Percentiles rank a stretch among this genome's conserved stretches.
These are phyloP conservation scores for Agastache rugosa DNA, from an alignment of 257 asterid genomes.

Conservation along the genomic window DNA sequence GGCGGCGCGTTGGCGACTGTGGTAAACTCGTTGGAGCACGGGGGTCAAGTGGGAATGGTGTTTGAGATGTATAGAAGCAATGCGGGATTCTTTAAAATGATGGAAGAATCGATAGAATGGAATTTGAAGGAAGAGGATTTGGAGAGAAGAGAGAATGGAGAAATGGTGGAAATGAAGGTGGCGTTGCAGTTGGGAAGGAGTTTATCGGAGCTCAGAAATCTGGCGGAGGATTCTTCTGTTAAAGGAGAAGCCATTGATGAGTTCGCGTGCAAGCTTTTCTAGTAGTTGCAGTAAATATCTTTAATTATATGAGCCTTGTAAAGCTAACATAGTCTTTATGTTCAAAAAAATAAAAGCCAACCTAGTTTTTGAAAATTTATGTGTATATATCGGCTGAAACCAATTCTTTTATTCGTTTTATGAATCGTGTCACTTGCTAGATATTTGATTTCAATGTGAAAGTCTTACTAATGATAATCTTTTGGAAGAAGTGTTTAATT, in stretches of 20 bases:
- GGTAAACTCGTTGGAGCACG: background rate
- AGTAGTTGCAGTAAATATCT: background rate
- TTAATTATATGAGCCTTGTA: too few species aligned
- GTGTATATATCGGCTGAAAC: too few species aligned
- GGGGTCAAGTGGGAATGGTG: conserved; percentile 75
- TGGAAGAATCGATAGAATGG: conserved; percentile 57
- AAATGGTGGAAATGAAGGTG: conserved; percentile 60
- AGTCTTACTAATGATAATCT: too few species aligned
- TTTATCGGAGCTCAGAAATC: conserved; percentile 54
- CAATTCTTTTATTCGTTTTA: too few species aligned
- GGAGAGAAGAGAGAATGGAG: conserved; percentile 60
- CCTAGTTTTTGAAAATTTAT: too few species aligned
- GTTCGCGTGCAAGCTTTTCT: conserved; percentile 72
- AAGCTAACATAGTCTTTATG: too few species aligned
- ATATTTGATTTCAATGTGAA: too few species aligned
- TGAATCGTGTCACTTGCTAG: too few species aligned
- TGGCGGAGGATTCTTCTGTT: conserved; percentile 36
- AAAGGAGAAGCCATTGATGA: conserved; percentile 39
- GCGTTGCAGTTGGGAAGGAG: conserved; percentile 71
- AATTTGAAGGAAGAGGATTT: conserved; percentile 45
- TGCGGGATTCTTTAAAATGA: conserved; percentile 60
- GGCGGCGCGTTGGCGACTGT: conserved; percentile 35
- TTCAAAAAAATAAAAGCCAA: too few species aligned
- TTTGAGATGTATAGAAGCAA: conserved; percentile 74
- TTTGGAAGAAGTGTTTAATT: too few species aligned